Evolutionary conservation across 768 basidiomycete species (phyloP), one percentile per base, ranked within the genome.

Genomic region (Boletellus ananas): DNA sequence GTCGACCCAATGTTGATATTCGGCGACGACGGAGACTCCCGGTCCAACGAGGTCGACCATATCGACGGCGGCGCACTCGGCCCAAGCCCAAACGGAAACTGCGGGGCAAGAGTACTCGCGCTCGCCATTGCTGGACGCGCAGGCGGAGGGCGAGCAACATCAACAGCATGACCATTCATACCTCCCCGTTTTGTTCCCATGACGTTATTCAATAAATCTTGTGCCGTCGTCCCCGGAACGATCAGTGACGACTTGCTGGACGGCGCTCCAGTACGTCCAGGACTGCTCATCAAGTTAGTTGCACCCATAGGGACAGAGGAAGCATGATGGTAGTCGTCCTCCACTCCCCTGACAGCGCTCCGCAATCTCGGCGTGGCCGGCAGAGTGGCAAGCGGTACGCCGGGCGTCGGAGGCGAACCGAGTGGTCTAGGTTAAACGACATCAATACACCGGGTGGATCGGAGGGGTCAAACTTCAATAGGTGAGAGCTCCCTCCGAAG

Each of bases 41-140:
- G 79, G 51, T 82, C 83, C 3, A 70, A 67, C 2, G 78, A 72
- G 13, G 82, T 74, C 4, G 85, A 81, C 86, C 87, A 87, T 35
- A 87, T 88, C 1, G 81, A 86, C 43, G 76, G 72, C 8, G 73
- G 70, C n/a, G 67, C 67, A 56, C 72, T 73, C 3, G 72, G 65
- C 5, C 78, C 78, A 7, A 78, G 74, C 18, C 80, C 77, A 55
- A 86, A 83, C 23, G 81, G 69, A 18, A 78, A 72, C 40, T 71
- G 70, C 0, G 79, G 68, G n/a, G 46, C 66, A 8, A 69, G 66
- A 9, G 29, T 11, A 65, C 47, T 68, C 9, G 29, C 7, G 65
- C 47, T 68, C 64, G 49, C 61, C 44, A 55, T 47, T 43, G 49
- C 50, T 8, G 20, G 60, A 21, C 35, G 52, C n/a, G 50, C 51